Conservation (phyloP, 148 eudicot species). For the Persicaria tinctoria region DNA sequence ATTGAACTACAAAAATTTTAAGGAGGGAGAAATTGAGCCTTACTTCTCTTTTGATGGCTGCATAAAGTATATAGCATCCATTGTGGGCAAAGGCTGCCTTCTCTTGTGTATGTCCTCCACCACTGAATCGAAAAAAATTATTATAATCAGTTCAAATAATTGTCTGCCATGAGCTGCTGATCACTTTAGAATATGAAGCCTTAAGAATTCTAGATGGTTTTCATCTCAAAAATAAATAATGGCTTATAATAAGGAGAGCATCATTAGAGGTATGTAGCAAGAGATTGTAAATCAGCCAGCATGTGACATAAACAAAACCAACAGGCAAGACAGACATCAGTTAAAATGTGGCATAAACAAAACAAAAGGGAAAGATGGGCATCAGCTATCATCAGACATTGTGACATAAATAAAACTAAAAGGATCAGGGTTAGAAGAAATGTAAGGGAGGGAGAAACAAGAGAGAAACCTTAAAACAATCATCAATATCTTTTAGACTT, state of each 20-base stretch:
- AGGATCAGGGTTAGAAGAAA: not conserved
- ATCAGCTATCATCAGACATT: too few relatives aligned
- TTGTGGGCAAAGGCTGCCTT: conserved; percentile 84
- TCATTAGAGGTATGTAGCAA: not conserved
- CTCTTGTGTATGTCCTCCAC: conserved; percentile 90
- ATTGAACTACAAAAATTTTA: not conserved
- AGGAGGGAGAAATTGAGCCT: conserved; percentile 1
- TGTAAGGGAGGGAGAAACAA: not conserved
- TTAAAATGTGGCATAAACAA: too few relatives aligned
- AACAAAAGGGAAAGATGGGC: too few relatives aligned
- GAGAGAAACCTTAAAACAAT: not conserved
- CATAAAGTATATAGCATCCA: conserved; percentile 90
- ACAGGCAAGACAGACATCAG: too few relatives aligned
- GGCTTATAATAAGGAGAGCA: not conserved
- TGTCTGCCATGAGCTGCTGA: not conserved
- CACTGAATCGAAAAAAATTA: conserved; percentile 39
- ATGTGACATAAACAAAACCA: not conserved
- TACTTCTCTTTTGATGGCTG: conserved; percentile 94
- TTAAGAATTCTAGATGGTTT: not conserved
- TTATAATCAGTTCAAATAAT: not conserved
- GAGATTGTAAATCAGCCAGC: not conserved
- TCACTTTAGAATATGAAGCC: not conserved
- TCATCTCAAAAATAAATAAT: not conserved
- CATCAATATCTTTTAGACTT: not conserved
- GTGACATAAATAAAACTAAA: too few relatives aligned